These are phyloP conservation scores for Lyophyllum semitale DNA, from an alignment of 768 basidiomycete species.

Conservation along the genomic window DNA sequence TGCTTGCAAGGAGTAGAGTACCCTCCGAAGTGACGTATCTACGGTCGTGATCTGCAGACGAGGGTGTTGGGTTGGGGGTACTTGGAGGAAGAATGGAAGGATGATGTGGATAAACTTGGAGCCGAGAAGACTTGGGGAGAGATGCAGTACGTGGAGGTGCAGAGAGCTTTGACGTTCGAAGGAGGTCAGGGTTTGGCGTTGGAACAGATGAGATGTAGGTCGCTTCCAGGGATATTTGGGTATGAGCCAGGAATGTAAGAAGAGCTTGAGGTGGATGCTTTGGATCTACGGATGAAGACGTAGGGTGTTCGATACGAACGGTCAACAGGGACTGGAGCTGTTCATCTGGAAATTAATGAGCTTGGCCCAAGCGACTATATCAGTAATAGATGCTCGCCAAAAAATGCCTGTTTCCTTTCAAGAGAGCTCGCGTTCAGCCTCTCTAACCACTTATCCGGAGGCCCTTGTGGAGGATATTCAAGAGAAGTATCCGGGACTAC, in stretches of 20 bases:
- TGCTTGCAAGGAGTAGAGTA: constrained; percentile 64
- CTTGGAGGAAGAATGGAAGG: constrained; percentile 78
- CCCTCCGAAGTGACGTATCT: constrained; percentile 82
- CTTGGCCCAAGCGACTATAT: constrained; percentile 14
- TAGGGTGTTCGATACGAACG: constrained; percentile 63
- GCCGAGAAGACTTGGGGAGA: constrained; percentile 35
- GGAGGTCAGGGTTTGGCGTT: constrained; percentile 32
- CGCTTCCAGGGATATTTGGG: constrained; percentile 81
- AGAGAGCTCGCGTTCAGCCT: constrained; percentile 40
- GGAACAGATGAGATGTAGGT: constrained; percentile 68
- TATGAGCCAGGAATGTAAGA: constrained; percentile 62
- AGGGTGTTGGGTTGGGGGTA: constrained; percentile 85
- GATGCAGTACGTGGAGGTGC: constrained; percentile 60
- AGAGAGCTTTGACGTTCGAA: constrained; percentile 38
- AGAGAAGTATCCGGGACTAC: constrained; percentile 65
- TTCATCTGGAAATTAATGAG: constrained; percentile 47
- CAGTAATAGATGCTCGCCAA: constrained; percentile 49
- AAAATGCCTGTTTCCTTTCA: constrained; percentile 72
- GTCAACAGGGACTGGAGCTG: constrained; percentile 51
- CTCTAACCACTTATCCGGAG: constrained; percentile 58
- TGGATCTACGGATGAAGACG: constrained; percentile 34
- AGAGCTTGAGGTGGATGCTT: constrained; percentile 46
- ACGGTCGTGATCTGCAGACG: constrained; percentile 69
- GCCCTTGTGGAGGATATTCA: constrained; percentile 51
- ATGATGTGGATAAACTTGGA: constrained; percentile 37